Evolutionary conservation across 352 stramenopile species (phyloP), one percentile per base, ranked within the genome.

Genomic region (Globisporangium polare): DNA sequence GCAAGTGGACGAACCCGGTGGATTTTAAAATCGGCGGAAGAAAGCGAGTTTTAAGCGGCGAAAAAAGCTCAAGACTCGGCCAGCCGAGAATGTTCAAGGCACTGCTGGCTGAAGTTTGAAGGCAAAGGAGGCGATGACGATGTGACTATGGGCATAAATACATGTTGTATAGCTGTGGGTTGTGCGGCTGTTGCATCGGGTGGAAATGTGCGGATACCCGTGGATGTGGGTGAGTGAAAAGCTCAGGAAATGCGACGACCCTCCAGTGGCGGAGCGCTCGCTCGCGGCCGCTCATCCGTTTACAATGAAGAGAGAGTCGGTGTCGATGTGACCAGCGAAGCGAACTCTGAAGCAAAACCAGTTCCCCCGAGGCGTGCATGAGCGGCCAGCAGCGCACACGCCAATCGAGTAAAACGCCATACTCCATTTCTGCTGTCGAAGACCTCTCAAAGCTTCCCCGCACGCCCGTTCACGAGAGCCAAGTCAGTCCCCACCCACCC

Each of bases 321-420:
- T 15, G n/a, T 22, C 50, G 17, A 7, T 33, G 39, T 45, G 39
- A 45, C 5, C 6, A 22, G 39, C 39, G n/a, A 56, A 22, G 39
- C 39, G n/a, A 56, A 53, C 33, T 61, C 41, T 61, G 54, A 61
- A 61, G 54, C 42, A 42, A 39, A 49, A 27, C 5, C 9, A 56
- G 29, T 43, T 43, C 43, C 29, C n/a, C 9, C 9, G 50, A 58
- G 18, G 35, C 24, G 31, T 6, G 26, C 9, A 5, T 17, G 54
- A 53, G 41, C 54, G 41, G 27, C 26, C 41, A 53, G 27, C 24
- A 61, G 54, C 54, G 5, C 41, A 7, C 27, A 39, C 54, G 26
- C 39, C 41, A 61, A 53, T 61, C 35, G 5, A 50, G 43, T 7
- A n/a, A 5, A 20, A 50, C n/a, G 27, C 8, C 49, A 41, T 55